phyloP scores from a whole-genome alignment of 768 basidiomycete species.

The Leccinum obscurum region DNA sequence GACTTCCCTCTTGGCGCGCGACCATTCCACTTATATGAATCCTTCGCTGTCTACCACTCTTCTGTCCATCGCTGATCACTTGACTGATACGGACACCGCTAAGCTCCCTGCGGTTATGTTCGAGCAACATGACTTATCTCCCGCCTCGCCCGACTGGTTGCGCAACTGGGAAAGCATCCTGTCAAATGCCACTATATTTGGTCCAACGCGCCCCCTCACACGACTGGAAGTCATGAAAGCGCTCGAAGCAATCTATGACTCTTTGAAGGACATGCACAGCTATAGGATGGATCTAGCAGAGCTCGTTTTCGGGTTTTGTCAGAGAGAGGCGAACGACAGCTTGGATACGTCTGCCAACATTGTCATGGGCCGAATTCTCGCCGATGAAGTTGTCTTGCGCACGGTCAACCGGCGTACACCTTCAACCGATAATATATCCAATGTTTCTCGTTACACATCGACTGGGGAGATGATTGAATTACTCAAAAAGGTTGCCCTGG shows the following conservation, averaged over 20 bases:
- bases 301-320: slow-evolving; percentile 55
- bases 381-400: slow-evolving; percentile 65
- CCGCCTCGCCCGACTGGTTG: slow-evolving; percentile 72
- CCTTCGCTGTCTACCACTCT: slow-evolving; percentile 65
- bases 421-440: slow-evolving; percentile 11
- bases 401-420: slow-evolving; percentile 40
- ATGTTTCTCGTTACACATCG: slow-evolving; percentile 21
- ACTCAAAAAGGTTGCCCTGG: slow-evolving; percentile 40
- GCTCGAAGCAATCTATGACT: slow-evolving; percentile 59
- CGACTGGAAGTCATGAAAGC: slow-evolving; percentile 56
- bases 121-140: slow-evolving; percentile 66
- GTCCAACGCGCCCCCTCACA: slow-evolving; percentile 48
- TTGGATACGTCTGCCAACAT: slow-evolving; percentile 31
- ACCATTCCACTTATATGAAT: slow-evolving; percentile 55
- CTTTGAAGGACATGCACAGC: slow-evolving; percentile 65
- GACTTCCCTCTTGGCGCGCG: slow-evolving; percentile 61
- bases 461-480: slow-evolving; percentile 39
- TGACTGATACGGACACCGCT: slow-evolving; percentile 67
- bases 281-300: slow-evolving; percentile 59
- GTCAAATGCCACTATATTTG: slow-evolving; percentile 46
- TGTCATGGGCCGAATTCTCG: slow-evolving; percentile 58
- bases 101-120: slow-evolving; percentile 62
- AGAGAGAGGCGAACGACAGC: slow-evolving; percentile 30
- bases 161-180: slow-evolving; percentile 63
- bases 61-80: slow-evolving; percentile 64